Conservation (phyloP, 75 land plant species). For the Pinus taeda region DNA sequence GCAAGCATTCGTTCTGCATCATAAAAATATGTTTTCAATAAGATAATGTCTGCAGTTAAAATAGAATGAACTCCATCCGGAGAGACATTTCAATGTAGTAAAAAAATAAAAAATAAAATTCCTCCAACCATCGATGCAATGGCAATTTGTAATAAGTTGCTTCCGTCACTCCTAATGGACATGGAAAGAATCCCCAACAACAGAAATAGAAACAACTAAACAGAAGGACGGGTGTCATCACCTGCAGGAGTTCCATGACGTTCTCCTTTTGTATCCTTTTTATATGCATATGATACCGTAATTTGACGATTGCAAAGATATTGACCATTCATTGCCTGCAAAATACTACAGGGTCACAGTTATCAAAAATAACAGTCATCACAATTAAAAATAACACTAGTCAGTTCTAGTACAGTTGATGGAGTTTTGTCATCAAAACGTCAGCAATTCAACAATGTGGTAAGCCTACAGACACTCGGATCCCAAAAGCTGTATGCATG, state of each 20-base stretch:
- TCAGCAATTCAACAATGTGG: too few species aligned
- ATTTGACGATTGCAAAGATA: constrained; percentile 93
- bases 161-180: neutral
- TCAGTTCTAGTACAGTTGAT: too few species aligned
- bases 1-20: constrained; percentile 87
- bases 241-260: constrained; percentile 98
- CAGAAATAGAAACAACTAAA: neutral
- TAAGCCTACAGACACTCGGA: too few species aligned
- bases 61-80: neutral
- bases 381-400: too few species aligned
- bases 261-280: constrained; percentile 99
- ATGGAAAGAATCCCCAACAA: neutral
- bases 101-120: neutral
- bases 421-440: too few species aligned
- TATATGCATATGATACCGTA: constrained; percentile 96
- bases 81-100: too few species aligned
- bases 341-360: neutral
- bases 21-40: neutral
- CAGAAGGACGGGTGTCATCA: constrained; percentile 13
- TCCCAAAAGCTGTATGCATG: too few species aligned
- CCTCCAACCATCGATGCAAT: neutral
- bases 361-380: neutral
- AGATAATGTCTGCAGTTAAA: neutral
- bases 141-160: neutral
- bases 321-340: constrained; percentile 97